These are phyloP conservation scores for Trametes cinnabarina DNA, from an alignment of 768 basidiomycete genomes.

Conservation along the genomic window DNA sequence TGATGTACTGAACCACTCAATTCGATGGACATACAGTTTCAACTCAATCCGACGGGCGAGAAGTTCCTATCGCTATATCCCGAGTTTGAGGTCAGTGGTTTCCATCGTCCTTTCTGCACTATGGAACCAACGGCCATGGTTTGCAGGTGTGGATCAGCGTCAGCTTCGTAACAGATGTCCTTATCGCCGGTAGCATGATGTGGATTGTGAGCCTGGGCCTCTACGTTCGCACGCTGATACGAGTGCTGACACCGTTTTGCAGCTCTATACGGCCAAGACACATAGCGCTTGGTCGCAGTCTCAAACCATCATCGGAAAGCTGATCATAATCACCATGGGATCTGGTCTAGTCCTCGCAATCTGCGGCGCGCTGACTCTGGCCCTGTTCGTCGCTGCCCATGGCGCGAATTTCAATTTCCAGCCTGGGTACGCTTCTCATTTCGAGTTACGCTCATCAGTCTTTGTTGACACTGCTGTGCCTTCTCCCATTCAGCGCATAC, in stretches of 20 bases:
- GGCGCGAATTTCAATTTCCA: conserved; percentile 12
- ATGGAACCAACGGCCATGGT: not conserved
- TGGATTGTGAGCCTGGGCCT: conserved; percentile 27
- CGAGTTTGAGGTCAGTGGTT: not conserved
- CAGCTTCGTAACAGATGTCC: conserved; percentile 25
- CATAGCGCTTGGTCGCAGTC: not conserved
- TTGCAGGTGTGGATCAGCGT: conserved; percentile 28
- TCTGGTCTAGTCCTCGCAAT: conserved; percentile 4
- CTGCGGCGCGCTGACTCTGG: conserved; percentile 7
- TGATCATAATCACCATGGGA: conserved; percentile 6
- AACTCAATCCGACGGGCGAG: not conserved
- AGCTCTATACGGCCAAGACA: conserved; percentile 5
- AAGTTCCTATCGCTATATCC: not conserved
- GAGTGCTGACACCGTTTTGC: no score
- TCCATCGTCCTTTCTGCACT: no score
- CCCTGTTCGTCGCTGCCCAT: conserved; percentile 5
- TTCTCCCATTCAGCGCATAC: conserved; percentile 4
- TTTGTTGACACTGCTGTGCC: not conserved
- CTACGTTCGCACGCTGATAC: no score
- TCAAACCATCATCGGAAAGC: conserved; percentile 1
- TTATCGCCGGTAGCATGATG: conserved; percentile 29
- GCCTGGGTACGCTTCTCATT: conserved; percentile 2
- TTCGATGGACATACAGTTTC: not conserved
- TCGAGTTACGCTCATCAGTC: not conserved
- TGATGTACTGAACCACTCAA: no score